These are phyloP conservation scores for Candida vartiovaarae DNA, from an alignment of 805 yeast species.

Conservation along the genomic window DNA sequence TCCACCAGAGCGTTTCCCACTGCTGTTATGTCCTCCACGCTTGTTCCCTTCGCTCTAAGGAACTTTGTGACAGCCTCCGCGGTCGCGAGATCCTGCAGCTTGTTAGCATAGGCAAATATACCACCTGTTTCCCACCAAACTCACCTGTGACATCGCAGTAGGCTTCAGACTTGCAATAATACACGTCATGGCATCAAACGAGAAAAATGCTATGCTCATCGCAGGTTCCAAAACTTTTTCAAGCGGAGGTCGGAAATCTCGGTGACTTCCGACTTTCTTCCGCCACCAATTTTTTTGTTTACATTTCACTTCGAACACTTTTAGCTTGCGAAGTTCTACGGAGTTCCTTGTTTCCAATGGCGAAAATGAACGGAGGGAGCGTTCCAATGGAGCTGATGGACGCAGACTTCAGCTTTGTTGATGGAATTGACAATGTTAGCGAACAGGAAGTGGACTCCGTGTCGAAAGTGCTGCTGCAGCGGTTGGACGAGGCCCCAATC, in stretches of 20 bases:
- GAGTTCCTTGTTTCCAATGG: background rate
- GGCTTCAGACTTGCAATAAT: too few species aligned
- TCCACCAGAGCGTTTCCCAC: constrained; percentile 29
- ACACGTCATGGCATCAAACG: too few species aligned
- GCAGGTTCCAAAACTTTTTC: constrained; percentile 4
- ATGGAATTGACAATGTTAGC: constrained; percentile 10
- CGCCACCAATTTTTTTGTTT: constrained; percentile 8
- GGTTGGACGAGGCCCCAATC: constrained; percentile 29
- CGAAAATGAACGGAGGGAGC: background rate
- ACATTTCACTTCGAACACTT: constrained; percentile 1
- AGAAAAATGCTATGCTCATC: too few species aligned
- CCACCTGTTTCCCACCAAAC: background rate
- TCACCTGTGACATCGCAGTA: background rate
- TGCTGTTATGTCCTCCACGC: constrained; percentile 35
- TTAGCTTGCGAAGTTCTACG: background rate
- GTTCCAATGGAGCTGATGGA: constrained; percentile 13
- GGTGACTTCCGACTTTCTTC: too few species aligned
- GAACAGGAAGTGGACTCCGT: constrained; percentile 22
- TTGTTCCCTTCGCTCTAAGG: constrained; percentile 46
- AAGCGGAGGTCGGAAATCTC: background rate
- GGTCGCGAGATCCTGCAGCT: constrained; percentile 14
- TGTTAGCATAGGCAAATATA: too few species aligned
- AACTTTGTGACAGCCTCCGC: constrained; percentile 47
- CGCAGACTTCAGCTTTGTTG: constrained; percentile 18
- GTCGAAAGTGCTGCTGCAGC: constrained; percentile 24